Evolutionary conservation across 495 filamentous ascomycete genomes (phyloP).

Genomic region (Sabuloglossum arenarium): DNA sequence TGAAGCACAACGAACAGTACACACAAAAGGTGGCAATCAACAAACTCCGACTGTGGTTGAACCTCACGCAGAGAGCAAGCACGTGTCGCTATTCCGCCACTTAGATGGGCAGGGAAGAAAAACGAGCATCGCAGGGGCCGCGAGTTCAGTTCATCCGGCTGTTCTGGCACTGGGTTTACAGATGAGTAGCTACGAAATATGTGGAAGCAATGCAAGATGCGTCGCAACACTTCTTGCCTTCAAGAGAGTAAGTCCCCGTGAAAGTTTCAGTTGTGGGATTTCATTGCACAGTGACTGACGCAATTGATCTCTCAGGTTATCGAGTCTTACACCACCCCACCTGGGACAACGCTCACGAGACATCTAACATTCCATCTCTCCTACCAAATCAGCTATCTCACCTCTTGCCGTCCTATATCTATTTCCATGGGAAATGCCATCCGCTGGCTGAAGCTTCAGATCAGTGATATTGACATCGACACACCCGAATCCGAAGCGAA

Average conservation of each 20-base stretch:
- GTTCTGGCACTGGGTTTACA: slow-evolving; percentile 73
- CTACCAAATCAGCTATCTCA: slow-evolving; percentile 85
- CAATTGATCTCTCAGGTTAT: slow-evolving; percentile 41
- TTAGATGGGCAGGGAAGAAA: slow-evolving; percentile 53
- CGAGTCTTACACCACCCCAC: slow-evolving; percentile 72
- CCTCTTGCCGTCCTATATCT: slow-evolving; percentile 76
- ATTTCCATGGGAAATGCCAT: slow-evolving; percentile 93
- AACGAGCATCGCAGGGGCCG: slow-evolving; percentile 50
- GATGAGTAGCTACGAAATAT: slow-evolving; percentile 73
- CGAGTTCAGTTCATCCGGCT: slow-evolving; percentile 79
- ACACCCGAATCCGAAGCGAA: slow-evolving; percentile 62
- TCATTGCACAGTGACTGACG: background rate
- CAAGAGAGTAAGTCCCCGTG: slow-evolving; percentile 38
- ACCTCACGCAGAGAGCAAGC: slow-evolving; percentile 42
- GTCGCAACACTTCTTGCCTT: slow-evolving; percentile 76
- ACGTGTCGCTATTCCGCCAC: slow-evolving; percentile 64
- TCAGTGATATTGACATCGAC: slow-evolving; percentile 68
- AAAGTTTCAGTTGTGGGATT: background rate
- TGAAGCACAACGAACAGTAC: slow-evolving; percentile 23
- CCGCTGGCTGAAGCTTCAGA: slow-evolving; percentile 73
- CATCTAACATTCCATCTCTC: slow-evolving; percentile 88
- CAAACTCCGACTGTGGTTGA: slow-evolving; percentile 24
- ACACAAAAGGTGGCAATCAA: slow-evolving; percentile 18
- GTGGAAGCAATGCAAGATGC: slow-evolving; percentile 75
- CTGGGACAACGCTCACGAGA: slow-evolving; percentile 59